Conservation (phyloP, 2,329 filamentous ascomycete genomes). For the Neobulgaria alba region DNA sequence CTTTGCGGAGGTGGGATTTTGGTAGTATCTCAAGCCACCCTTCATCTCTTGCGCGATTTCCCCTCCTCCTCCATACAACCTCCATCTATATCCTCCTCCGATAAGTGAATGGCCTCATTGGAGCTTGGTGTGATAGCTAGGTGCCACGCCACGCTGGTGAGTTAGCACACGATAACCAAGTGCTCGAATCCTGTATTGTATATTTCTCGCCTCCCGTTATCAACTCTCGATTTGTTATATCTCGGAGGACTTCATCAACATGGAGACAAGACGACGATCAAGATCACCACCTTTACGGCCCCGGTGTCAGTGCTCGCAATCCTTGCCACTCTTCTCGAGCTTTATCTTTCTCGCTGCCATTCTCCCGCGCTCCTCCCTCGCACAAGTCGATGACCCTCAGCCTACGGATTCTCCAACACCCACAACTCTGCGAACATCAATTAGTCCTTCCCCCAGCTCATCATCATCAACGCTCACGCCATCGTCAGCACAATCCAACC, state of each 20-base stretch:
- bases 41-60: too few relatives aligned
- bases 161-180: background rate
- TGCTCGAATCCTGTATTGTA: too few relatives aligned
- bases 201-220: too few relatives aligned
- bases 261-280: slow-evolving; percentile 4
- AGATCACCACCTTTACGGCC: background rate
- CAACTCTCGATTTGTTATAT: too few relatives aligned
- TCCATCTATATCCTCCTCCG: background rate
- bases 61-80: too few relatives aligned
- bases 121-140: background rate
- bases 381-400: too few relatives aligned
- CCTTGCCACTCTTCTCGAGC: slow-evolving; percentile 13
- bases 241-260: too few relatives aligned
- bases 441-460: slow-evolving; percentile 3
- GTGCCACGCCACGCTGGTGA: background rate
- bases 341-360: slow-evolving; percentile 20
- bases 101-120: background rate
- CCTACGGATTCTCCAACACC: slow-evolving; percentile 7
- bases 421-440: slow-evolving; percentile 9
- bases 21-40: too few relatives aligned
- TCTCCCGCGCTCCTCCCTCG: slow-evolving; percentile 17
- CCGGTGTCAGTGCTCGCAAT: slow-evolving; percentile 14
- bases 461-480: slow-evolving; percentile 1
- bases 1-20: too few relatives aligned
- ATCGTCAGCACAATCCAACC: slow-evolving; percentile 1